Evolutionary conservation across 129 eudicot genomes (phyloP), one percentile per base, ranked within the genome.

Genomic region (Saussurea involucrata): DNA sequence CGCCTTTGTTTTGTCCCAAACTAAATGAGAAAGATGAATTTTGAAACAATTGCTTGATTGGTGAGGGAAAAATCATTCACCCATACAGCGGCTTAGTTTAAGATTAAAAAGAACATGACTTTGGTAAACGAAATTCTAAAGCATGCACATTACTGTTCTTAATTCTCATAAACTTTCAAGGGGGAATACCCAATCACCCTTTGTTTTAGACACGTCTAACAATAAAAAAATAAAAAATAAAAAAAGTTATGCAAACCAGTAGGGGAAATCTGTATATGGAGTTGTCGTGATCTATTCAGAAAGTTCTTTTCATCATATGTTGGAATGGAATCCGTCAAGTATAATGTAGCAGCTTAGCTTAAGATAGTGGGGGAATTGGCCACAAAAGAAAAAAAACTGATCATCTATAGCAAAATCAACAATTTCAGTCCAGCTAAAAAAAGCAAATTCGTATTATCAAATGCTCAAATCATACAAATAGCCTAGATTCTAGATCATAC

Each of bases 401-500:
- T 53, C 63, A 76, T 24, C 6, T 28, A 70, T 37, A 71, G 64
- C 27, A 63, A 73, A 73, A 66, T 77, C 61, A 29, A 77, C 63
- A 25, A 61, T 4, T 18, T 24, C 4, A 55, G 29, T 66, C 70
- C n/a, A n/a, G n/a, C n/a, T n/a, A n/a, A n/a, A n/a, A n/a, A n/a
- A n/a, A n/a, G n/a, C n/a, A n/a, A n/a, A n/a, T n/a, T 42, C 13
- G 12, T 22, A 42, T 5, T 24, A 42, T 33, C 7, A 57, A 60
- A 58, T 58, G 1, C 55, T 13, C 12, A 66, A 55, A 32, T 53
- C 37, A 69, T 18, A 31, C 27, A 77, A 68, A 61, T 64, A 53
- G 29, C 13, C 0, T 22, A 53, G 53, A 79, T 29, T n/a, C n/a
- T n/a, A n/a, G 44, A 71, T 69, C 84, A 53, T 86, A 88, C 94